Conservation (phyloP, 192 early-diverging fungal genomes). For the Funneliformis geosporum region DNA sequence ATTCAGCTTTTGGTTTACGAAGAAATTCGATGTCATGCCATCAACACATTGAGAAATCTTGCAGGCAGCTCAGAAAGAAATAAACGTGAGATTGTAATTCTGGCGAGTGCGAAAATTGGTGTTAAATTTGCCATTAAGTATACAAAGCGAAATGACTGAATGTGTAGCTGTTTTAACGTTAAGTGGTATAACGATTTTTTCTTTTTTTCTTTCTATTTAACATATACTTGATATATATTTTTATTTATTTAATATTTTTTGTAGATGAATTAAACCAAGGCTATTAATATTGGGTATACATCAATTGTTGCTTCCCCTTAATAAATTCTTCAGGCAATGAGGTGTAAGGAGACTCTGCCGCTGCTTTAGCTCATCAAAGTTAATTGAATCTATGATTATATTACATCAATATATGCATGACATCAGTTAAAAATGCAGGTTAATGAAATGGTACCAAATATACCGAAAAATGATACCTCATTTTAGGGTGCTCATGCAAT, state of each 20-base stretch:
- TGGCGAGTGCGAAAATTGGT: constrained; percentile 69
- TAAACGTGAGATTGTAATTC: constrained; percentile 71
- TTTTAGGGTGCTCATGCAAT: too few species aligned
- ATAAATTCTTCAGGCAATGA: constrained; percentile 60
- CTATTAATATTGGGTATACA: constrained; percentile 62
- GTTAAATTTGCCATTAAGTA: constrained; percentile 54
- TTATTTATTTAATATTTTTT: not conserved
- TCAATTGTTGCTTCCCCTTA: constrained; percentile 67
- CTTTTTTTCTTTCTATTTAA: too few species aligned
- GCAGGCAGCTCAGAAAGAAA: constrained; percentile 77
- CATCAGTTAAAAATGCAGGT: too few species aligned
- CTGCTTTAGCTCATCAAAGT: constrained; percentile 69
- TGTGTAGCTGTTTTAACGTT: constrained; percentile 80
- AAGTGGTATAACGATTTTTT: constrained; percentile 57
- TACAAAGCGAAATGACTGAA: constrained; percentile 82
- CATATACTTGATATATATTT: not conserved
- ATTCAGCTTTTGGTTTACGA: constrained; percentile 66
- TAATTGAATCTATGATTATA: not conserved
- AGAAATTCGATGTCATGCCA: constrained; percentile 85
- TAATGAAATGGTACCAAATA: too few species aligned
- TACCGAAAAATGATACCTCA: too few species aligned
- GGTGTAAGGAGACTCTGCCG: constrained; percentile 75
- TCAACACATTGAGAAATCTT: constrained; percentile 81
- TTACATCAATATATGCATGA: too few species aligned
- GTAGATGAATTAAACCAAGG: constrained; percentile 69